These are phyloP conservation scores for Cercophora sp. DNA, from an alignment of 495 filamentous ascomycete genomes.

Conservation along the genomic window DNA sequence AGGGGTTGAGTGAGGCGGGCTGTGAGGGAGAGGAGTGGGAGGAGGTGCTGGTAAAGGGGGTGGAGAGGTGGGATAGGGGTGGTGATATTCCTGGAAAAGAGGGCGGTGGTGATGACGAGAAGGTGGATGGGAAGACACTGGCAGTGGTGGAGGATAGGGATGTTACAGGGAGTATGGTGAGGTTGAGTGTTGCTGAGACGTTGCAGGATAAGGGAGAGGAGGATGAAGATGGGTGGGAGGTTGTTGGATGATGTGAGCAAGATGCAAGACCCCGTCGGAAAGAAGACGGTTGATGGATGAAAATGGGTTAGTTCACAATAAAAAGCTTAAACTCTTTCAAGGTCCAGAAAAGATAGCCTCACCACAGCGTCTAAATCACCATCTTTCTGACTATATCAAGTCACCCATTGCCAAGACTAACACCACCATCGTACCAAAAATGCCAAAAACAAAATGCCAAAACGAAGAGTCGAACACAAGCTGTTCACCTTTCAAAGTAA, in stretches of 20 bases:
- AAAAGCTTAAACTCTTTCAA: too few relatives aligned
- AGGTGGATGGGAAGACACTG: neutral
- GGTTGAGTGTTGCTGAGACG: neutral
- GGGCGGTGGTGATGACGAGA: neutral
- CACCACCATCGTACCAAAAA: too few relatives aligned
- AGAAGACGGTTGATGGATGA: neutral
- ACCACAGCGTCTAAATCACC: too few relatives aligned
- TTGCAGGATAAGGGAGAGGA: neutral
- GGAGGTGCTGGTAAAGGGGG: neutral
- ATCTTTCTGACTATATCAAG: too few relatives aligned
- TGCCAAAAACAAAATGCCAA: too few relatives aligned
- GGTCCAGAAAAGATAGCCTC: too few relatives aligned
- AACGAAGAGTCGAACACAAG: too few relatives aligned
- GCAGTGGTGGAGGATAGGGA: neutral
- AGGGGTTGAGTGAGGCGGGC: conserved; percentile 2
- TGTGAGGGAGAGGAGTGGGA: neutral
- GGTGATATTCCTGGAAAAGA: neutral
- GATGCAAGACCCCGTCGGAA: neutral
- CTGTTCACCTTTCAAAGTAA: too few relatives aligned
- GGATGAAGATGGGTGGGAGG: conserved; percentile 3
- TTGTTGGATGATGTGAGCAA: neutral
- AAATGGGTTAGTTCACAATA: too few relatives aligned
- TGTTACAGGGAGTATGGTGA: neutral
- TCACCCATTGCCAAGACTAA: too few relatives aligned
- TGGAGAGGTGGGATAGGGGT: neutral